Evolutionary conservation across 495 filamentous ascomycete species (phyloP).

Genomic region (Aspergillus homomorphus): DNA sequence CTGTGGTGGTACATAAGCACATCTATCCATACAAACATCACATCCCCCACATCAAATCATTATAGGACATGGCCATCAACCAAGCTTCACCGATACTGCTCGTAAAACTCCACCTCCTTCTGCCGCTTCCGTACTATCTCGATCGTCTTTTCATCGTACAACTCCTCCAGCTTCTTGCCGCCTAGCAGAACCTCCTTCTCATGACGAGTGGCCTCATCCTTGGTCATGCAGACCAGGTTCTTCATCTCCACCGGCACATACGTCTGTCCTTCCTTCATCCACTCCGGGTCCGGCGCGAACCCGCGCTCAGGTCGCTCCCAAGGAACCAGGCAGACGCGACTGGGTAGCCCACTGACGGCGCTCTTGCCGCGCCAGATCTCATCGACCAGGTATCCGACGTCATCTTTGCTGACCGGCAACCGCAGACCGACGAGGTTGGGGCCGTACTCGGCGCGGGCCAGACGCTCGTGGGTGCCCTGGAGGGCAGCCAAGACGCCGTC

Average conservation of each 20-base stretch:
- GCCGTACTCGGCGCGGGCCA: conserved; percentile 54
- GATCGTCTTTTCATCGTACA: conserved; percentile 59
- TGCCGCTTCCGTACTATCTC: conserved; percentile 15
- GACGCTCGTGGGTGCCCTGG: conserved; percentile 71
- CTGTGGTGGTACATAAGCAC: too few species aligned
- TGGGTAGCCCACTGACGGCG: conserved; percentile 74
- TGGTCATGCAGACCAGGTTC: conserved; percentile 92
- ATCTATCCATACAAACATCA: too few species aligned
- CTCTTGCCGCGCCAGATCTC: conserved; percentile 86
- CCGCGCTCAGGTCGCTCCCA: conserved; percentile 65
- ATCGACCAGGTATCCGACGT: conserved; percentile 83
- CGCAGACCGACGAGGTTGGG: conserved; percentile 67
- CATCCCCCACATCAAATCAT: too few species aligned
- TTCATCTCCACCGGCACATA: conserved; percentile 58
- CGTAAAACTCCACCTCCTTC: conserved; percentile 12
- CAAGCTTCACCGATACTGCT: conserved; percentile 10
- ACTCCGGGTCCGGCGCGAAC: conserved; percentile 37
- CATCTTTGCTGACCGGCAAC: conserved; percentile 70
- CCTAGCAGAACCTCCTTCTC: conserved; percentile 62
- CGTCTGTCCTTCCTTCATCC: conserved; percentile 63
- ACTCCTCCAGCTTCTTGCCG: conserved; percentile 43
- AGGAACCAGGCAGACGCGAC: conserved; percentile 68
- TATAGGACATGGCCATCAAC: too few species aligned
- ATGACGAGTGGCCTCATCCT: conserved; percentile 82
- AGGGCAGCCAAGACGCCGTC: conserved; percentile 71